Conservation (phyloP, 148 eudicot genomes). For the Amaranthus hypochondriacus region DNA sequence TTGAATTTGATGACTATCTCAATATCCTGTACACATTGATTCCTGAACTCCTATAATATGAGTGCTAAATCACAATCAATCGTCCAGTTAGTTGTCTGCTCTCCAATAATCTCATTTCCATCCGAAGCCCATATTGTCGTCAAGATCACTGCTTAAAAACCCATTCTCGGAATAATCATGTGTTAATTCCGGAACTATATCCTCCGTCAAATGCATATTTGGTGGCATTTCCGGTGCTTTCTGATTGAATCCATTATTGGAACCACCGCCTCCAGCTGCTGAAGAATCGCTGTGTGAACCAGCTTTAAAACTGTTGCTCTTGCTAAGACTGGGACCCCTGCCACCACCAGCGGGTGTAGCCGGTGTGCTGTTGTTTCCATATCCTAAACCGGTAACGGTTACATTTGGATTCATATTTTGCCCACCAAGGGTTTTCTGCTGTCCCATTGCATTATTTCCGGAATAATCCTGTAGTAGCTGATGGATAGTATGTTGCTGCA, state of each 20-base stretch:
- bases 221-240: slow-evolving; percentile 43
- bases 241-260: slow-evolving; percentile 39
- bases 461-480: slow-evolving; percentile 39
- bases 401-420: slow-evolving; percentile 24
- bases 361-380: slow-evolving; percentile 32
- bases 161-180: slow-evolving; percentile 61
- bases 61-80: slow-evolving; percentile 17
- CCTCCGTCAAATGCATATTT: slow-evolving; percentile 59
- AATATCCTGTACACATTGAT: slow-evolving; percentile 54
- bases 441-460: slow-evolving; percentile 21
- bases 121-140: slow-evolving; percentile 56
- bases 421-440: slow-evolving; percentile 32
- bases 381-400: slow-evolving; percentile 31
- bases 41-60: slow-evolving; percentile 25
- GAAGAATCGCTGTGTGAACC: slow-evolving; percentile 50
- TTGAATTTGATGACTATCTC: slow-evolving; percentile 16
- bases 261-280: slow-evolving; percentile 47
- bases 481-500: slow-evolving; percentile 67
- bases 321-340: slow-evolving; percentile 39
- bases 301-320: slow-evolving; percentile 67
- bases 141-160: slow-evolving; percentile 59
- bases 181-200: slow-evolving; percentile 57
- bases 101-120: slow-evolving; percentile 55
- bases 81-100: slow-evolving; percentile 13
- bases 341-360: slow-evolving; percentile 34